Percentiles rank a stretch among this genome's conserved stretches.
These are phyloP conservation scores for Drosera spatulata DNA, from an alignment of 179 eudicot genomes.

Conservation along the genomic window DNA sequence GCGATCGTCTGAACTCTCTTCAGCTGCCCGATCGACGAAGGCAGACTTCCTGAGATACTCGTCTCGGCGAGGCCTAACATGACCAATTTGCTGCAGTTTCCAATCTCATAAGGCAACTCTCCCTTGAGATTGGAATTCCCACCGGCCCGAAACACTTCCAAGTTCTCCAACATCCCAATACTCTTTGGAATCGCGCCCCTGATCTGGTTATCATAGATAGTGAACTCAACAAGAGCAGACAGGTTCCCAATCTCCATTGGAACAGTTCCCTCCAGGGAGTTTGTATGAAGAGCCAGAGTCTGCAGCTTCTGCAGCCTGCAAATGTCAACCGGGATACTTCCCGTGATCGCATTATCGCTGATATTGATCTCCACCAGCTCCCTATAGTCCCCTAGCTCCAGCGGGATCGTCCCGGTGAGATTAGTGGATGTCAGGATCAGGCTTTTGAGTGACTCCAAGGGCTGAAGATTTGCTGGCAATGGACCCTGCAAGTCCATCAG, in stretches of 20 bases:
- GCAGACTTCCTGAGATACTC: slow-evolving; percentile 60
- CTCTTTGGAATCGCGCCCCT: slow-evolving; percentile 58
- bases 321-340: slow-evolving; percentile 57
- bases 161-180: slow-evolving; percentile 38
- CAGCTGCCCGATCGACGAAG: slow-evolving; percentile 49
- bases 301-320: slow-evolving; percentile 38
- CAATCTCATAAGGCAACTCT: slow-evolving; percentile 60
- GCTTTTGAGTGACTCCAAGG: slow-evolving; percentile 29
- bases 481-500: slow-evolving; percentile 49
- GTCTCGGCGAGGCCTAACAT: slow-evolving; percentile 77
- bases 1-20: slow-evolving; percentile 64
- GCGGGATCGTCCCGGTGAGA: slow-evolving; percentile 61
- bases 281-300: slow-evolving; percentile 42
- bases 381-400: slow-evolving; percentile 46
- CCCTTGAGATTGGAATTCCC: slow-evolving; percentile 81
- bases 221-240: slow-evolving; percentile 25
- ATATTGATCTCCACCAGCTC: slow-evolving; percentile 41
- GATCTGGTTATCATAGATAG: slow-evolving; percentile 58
- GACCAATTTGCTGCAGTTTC: slow-evolving; percentile 48
- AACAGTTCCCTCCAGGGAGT: slow-evolving; percentile 43
- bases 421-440: slow-evolving; percentile 51
- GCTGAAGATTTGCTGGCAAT: slow-evolving; percentile 50
- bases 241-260: slow-evolving; percentile 64
- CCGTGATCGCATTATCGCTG: slow-evolving; percentile 52
- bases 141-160: slow-evolving; percentile 62